Evolutionary conservation across 345 rosid genomes (phyloP).

Genomic region (Dipteronia dyeriana): DNA sequence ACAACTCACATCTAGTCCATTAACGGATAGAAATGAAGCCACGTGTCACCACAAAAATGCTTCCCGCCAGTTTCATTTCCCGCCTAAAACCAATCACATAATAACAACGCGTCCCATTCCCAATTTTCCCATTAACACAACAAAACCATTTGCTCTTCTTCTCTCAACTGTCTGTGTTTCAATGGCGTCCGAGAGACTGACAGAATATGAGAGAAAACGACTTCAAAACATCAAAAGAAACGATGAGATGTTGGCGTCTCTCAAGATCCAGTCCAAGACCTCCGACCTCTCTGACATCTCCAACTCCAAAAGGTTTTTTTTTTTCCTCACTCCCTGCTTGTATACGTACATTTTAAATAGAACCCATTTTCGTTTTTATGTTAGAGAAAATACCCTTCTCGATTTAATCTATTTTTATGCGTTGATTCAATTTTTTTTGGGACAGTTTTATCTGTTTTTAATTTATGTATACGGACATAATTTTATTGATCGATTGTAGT

Average conservation of each 20-base stretch:
- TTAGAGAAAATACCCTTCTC: neutral
- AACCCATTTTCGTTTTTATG: no score
- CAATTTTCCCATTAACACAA: no score
- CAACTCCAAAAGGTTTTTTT: slow-evolving; percentile 52
- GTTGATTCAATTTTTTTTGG: neutral
- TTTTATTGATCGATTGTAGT: no score
- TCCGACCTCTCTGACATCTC: slow-evolving; percentile 52
- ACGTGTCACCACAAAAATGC: neutral
- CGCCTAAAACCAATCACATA: neutral
- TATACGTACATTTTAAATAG: neutral
- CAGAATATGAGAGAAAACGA: slow-evolving; percentile 80
- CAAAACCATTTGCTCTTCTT: no score
- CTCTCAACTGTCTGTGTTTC: neutral
- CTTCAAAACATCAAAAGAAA: slow-evolving; percentile 79
- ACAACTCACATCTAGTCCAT: no score
- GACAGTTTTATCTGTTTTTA: neutral
- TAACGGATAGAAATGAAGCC: no score
- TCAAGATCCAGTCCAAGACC: slow-evolving; percentile 57
- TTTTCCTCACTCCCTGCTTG: neutral
- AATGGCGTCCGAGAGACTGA: slow-evolving; percentile 61
- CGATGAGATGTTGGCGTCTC: slow-evolving; percentile 74
- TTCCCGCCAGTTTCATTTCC: slow-evolving; percentile 8
- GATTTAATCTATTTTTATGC: neutral
- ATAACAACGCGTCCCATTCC: no score
- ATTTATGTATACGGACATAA: neutral